Evolutionary conservation across 2,329 filamentous ascomycete genomes (phyloP).

Genomic region (Coleophoma crateriformis): DNA sequence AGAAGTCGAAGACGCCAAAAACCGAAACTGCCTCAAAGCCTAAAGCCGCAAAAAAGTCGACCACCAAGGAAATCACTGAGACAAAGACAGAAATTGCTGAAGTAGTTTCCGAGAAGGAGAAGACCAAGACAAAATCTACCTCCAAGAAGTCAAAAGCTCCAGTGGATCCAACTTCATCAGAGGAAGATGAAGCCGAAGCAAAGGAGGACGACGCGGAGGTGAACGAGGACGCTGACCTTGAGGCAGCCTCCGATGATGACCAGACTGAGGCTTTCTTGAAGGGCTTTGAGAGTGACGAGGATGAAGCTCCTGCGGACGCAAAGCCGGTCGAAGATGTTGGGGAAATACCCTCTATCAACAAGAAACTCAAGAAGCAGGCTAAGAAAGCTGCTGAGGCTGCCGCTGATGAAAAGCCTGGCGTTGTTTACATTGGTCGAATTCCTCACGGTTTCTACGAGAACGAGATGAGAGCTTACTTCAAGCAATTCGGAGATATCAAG

Average conservation of each 20-base stretch:
- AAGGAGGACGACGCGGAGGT: constrained; percentile 8
- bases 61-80: constrained; percentile 4
- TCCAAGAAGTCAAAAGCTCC: constrained; percentile 9
- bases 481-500: constrained; percentile 82
- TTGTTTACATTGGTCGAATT: constrained; percentile 86
- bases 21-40: constrained; percentile 4
- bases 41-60: constrained; percentile 5
- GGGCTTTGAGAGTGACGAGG: constrained; percentile 46
- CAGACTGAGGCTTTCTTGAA: constrained; percentile 47
- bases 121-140: constrained; percentile 16
- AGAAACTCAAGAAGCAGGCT: constrained; percentile 43
- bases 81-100: background rate
- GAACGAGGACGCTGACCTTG: constrained; percentile 17
- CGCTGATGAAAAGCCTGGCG: constrained; percentile 56
- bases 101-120: constrained; percentile 30
- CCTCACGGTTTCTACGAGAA: constrained; percentile 97
- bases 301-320: constrained; percentile 37
- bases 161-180: background rate
- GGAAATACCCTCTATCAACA: constrained; percentile 30
- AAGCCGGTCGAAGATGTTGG: constrained; percentile 24
- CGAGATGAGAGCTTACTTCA: constrained; percentile 90
- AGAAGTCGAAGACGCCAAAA: constrained; percentile 27
- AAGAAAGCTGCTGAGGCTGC: constrained; percentile 36
- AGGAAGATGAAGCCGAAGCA: constrained; percentile 1
- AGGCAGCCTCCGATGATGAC: constrained; percentile 37